Percentiles rank a stretch among this genome's conserved stretches.
Evolutionary conservation across 2,329 filamentous ascomycete species (phyloP).

Genomic region (Dactylellina parvicollis): DNA sequence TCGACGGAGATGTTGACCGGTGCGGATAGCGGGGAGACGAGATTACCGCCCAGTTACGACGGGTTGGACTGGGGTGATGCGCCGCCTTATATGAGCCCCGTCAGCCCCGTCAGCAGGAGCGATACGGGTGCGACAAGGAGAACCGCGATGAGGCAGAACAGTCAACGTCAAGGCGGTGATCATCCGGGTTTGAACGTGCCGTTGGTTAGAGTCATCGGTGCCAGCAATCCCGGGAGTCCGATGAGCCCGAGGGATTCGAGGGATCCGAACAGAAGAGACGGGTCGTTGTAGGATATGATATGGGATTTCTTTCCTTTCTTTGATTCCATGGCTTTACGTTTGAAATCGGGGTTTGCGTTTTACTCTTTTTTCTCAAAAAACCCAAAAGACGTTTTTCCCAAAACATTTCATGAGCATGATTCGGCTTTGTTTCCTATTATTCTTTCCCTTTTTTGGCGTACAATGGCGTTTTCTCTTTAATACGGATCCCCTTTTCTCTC

Average conservation of each 20-base stretch:
- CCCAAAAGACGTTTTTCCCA: not conserved
- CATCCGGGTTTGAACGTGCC: conserved; percentile 40
- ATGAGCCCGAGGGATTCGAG: conserved; percentile 38
- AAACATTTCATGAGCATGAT: conserved; percentile 10
- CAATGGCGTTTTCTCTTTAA: conserved; percentile 26
- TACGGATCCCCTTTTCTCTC: conserved; percentile 8
- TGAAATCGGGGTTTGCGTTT: conserved; percentile 22
- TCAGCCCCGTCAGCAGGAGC: conserved; percentile 26
- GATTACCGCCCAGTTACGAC: conserved; percentile 51
- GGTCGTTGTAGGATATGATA: conserved; percentile 36
- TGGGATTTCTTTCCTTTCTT: not conserved
- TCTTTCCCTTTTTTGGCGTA: conserved; percentile 21
- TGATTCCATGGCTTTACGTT: conserved; percentile 3
- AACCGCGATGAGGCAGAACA: not conserved
- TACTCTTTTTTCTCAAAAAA: not conserved
- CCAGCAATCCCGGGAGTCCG: conserved; percentile 44
- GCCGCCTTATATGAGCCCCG: conserved; percentile 51
- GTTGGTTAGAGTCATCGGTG: conserved; percentile 51
- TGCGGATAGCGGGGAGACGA: conserved; percentile 29
- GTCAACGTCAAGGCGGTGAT: not conserved
- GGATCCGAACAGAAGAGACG: conserved; percentile 20
- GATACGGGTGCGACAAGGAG: conserved; percentile 23
- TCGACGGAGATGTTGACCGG: conserved; percentile 47
- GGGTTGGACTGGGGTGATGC: conserved; percentile 53
- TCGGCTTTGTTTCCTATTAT: not conserved